phyloP scores from a whole-genome alignment of 1,284 basidiomycete species.

The Fomitopsis schrenkii region DNA sequence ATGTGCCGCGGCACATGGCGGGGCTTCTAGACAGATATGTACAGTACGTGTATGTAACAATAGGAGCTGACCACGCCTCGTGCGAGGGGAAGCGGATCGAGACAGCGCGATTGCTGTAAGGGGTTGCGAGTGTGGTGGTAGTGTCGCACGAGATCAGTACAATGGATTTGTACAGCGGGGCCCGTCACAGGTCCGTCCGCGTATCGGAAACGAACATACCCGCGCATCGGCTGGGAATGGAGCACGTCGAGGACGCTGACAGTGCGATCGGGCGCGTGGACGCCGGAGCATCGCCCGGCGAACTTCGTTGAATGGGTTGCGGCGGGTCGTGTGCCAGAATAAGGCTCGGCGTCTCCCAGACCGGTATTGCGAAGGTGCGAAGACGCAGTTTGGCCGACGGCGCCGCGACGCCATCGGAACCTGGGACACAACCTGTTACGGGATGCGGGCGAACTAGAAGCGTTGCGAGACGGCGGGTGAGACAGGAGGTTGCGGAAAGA shows the following conservation, averaged over 20 bases:
- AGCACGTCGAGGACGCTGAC: neutral
- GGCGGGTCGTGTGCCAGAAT: neutral
- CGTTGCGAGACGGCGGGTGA: neutral
- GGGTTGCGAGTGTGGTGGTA: neutral
- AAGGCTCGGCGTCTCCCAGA: neutral
- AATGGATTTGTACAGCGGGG: neutral
- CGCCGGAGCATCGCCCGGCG: neutral
- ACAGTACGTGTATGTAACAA: conserved; percentile 1
- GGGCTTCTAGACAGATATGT: neutral
- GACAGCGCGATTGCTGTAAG: neutral
- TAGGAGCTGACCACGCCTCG: neutral
- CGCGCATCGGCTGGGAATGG: neutral
- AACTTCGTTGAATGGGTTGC: neutral
- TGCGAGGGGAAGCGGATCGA: neutral
- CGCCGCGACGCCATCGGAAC: neutral
- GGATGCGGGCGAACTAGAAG: neutral
- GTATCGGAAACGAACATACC: neutral
- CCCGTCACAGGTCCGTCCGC: neutral
- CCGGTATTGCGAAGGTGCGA: neutral
- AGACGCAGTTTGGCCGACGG: neutral
- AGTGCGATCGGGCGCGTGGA: neutral
- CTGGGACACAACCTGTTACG: neutral
- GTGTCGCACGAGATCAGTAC: neutral
- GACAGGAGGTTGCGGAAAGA: neutral
- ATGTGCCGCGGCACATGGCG: neutral